A percentile compares a stretch with the other conserved stretches of the same genome.
Conservation (phyloP, 2,329 filamentous ascomycete genomes). For the Tolypocladium pustulatum region DNA sequence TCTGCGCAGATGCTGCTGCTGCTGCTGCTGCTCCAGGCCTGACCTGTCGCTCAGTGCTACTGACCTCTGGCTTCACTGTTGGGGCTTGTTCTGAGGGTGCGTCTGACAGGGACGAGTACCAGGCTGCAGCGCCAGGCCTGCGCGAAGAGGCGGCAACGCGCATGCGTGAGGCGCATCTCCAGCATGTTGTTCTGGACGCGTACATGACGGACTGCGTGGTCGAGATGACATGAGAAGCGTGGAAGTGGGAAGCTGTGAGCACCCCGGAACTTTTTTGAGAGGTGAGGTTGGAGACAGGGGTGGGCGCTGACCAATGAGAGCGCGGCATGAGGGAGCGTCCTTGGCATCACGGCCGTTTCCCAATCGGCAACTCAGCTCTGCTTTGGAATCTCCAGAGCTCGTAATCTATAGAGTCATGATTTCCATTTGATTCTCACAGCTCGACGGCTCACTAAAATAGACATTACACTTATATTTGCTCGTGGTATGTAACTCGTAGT, state of each 20-base stretch:
- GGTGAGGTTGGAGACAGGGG: not conserved
- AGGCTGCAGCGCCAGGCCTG: conserved; percentile 9
- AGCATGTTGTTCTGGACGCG: conserved; percentile 22
- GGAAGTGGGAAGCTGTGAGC: not conserved
- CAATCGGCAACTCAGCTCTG: not conserved
- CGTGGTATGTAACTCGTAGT: not conserved
- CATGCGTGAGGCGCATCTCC: conserved; percentile 21
- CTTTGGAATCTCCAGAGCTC: not conserved
- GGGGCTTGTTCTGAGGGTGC: conserved; percentile 1
- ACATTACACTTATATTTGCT: not conserved
- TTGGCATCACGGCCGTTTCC: not conserved
- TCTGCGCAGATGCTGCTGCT: not conserved
- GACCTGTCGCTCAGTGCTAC: not conserved
- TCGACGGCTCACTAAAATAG: not conserved
- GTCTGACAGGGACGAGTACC: conserved; percentile 14
- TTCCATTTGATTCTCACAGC: not conserved
- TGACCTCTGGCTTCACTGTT: not conserved
- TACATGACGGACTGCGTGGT: conserved; percentile 17
- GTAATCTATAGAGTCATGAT: not conserved
- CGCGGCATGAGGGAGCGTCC: not conserved
- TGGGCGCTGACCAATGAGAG: not conserved
- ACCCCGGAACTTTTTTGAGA: not conserved
- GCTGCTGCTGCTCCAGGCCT: not conserved
- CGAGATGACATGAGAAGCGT: not conserved
- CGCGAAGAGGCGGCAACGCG: conserved; percentile 8